phyloP scores from a whole-genome alignment of 176 grass and related monocot genomes.

The Oryza nivara region DNA sequence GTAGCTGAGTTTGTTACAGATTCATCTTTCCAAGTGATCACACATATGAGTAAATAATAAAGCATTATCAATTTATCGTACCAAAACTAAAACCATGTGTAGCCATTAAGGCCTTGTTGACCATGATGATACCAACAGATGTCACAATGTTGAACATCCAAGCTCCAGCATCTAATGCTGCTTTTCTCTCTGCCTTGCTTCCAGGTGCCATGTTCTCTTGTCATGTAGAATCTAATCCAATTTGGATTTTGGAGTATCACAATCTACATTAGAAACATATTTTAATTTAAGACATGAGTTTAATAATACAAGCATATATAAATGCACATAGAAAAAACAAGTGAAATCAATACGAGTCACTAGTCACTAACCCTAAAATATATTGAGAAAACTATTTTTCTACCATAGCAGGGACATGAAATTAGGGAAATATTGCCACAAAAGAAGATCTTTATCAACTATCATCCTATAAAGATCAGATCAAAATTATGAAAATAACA shows the following conservation, averaged over 20 bases:
- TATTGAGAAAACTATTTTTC: not conserved
- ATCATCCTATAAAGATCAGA: not conserved
- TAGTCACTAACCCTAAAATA: not conserved
- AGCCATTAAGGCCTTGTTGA: constrained; percentile 29
- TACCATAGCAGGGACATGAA: not conserved
- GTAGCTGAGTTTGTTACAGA: not conserved
- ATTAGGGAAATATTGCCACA: not conserved
- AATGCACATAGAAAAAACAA: not conserved
- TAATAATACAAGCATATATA: not conserved
- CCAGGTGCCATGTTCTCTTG: constrained; percentile 3
- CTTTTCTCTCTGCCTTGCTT: constrained; percentile 13
- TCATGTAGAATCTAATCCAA: constrained; percentile 14
- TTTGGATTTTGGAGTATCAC: not conserved
- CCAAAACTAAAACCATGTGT: constrained; percentile 38
- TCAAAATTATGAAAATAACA: not conserved
- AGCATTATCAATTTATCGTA: not conserved
- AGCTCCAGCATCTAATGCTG: constrained; percentile 6
- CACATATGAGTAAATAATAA: not conserved
- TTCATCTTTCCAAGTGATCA: not conserved
- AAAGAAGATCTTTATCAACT: not conserved
- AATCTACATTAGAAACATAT: not conserved
- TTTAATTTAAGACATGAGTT: not conserved
- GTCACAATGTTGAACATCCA: constrained; percentile 35
- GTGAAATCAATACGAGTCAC: not conserved
- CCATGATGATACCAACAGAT: constrained; percentile 30